Percentiles rank a stretch among this genome's conserved stretches.
phyloP scores from a whole-genome alignment of 164 flowering plant species.

The Sextonia rubra region DNA sequence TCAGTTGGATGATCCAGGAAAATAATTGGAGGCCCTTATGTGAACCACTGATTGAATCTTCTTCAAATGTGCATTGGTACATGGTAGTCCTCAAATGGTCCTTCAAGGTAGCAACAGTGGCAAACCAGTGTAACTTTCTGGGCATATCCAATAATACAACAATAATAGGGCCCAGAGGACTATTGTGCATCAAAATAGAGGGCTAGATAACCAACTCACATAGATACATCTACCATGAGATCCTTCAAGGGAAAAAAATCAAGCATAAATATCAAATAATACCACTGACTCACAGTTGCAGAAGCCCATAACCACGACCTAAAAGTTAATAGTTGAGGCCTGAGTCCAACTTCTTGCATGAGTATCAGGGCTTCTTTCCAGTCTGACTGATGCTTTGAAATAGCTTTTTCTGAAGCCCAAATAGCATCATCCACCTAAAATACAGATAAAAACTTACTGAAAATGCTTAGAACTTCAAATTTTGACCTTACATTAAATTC shows the following conservation, averaged over 20 bases:
- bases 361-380: conserved; percentile 63
- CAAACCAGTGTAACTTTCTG: background rate
- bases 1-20: background rate
- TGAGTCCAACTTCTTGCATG: conserved; percentile 55
- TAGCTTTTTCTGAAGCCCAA: conserved; percentile 73
- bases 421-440: conserved; percentile 79
- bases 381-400: conserved; percentile 45
- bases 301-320: conserved; percentile 95
- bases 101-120: background rate
- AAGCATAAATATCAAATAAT: background rate
- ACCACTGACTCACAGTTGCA: conserved; percentile 61
- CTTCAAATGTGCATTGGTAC: background rate
- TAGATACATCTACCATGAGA: background rate
- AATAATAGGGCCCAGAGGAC: background rate
- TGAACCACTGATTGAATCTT: background rate
- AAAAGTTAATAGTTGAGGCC: conserved; percentile 45
- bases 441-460: background rate
- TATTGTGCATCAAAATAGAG: background rate
- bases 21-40: background rate
- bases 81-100: background rate
- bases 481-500: background rate
- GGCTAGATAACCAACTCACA: no score
- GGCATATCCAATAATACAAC: background rate
- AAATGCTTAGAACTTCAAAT: conserved; percentile 3
- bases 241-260: no score